A percentile compares a stretch with the other conserved stretches of the same genome.
Conservation (phyloP, 2,329 filamentous ascomycete species). For the Xylogone sp. region DNA sequence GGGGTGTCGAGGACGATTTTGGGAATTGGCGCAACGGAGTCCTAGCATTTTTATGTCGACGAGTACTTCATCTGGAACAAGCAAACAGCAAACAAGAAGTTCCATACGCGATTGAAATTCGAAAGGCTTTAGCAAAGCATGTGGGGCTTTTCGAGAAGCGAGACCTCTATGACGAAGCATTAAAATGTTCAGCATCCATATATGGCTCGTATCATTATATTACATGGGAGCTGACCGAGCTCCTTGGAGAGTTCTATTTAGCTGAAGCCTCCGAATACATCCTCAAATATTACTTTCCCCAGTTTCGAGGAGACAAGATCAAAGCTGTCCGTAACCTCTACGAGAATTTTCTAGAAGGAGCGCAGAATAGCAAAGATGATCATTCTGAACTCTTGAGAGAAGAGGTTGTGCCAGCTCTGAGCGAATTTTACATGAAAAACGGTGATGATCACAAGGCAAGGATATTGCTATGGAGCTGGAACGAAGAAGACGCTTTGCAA, state of each 20-base stretch:
- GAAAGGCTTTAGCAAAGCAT: not conserved
- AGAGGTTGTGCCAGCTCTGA: not conserved
- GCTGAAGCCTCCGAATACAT: not conserved
- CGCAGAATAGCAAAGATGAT: not conserved
- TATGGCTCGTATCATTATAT: not conserved
- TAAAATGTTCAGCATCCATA: not conserved
- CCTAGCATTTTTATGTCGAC: not conserved
- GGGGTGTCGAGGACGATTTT: not conserved
- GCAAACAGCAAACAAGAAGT: not conserved
- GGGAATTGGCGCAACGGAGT: not conserved
- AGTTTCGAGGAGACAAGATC: not conserved
- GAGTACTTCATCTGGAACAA: not conserved
- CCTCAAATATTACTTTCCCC: not conserved
- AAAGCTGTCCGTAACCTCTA: not conserved
- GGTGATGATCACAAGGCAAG: not conserved
- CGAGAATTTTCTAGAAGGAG: not conserved
- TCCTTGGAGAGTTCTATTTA: not conserved
- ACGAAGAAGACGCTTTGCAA: not conserved
- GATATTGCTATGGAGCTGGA: not conserved
- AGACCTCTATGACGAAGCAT: not conserved
- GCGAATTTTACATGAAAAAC: not conserved
- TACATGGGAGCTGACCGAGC: not conserved
- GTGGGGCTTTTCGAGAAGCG: not conserved
- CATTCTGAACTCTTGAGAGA: not conserved
- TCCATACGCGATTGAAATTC: not conserved